Conservation (phyloP, 2,329 filamentous ascomycete genomes). For the Pseudophaeomoniella oleicola region DNA sequence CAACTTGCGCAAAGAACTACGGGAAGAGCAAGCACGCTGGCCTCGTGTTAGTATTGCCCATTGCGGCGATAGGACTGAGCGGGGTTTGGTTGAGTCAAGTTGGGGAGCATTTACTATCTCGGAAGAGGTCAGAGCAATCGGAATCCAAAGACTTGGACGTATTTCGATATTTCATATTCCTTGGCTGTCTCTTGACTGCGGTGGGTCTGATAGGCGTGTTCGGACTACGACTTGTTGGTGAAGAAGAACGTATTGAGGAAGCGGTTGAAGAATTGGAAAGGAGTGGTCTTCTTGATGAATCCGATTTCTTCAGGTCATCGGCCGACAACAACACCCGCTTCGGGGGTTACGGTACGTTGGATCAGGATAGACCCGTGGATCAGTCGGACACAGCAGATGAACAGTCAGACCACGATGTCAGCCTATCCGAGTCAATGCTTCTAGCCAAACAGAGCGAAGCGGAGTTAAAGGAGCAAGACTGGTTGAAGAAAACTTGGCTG, state of each 20-base stretch:
- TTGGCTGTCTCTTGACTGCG: constrained; percentile 54
- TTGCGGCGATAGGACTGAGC: constrained; percentile 83
- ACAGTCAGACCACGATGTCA: constrained; percentile 30
- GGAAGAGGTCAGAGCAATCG: constrained; percentile 45
- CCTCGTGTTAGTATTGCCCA: constrained; percentile 75
- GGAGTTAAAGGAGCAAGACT: constrained; percentile 36
- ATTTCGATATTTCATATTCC: constrained; percentile 75
- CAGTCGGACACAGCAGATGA: constrained; percentile 16
- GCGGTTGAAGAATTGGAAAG: constrained; percentile 83
- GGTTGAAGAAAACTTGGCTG: constrained; percentile 73
- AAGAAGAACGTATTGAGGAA: constrained; percentile 76
- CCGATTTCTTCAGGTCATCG: constrained; percentile 50
- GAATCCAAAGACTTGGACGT: constrained; percentile 50
- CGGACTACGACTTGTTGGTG: constrained; percentile 63
- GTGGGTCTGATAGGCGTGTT: constrained; percentile 63
- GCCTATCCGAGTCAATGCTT: constrained; percentile 19
- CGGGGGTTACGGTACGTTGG: constrained; percentile 28
- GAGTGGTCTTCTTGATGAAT: constrained; percentile 67
- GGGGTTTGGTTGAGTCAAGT: constrained; percentile 94
- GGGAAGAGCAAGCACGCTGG: constrained; percentile 77
- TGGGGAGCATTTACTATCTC: constrained; percentile 60
- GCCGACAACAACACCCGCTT: neutral
- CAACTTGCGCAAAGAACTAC: constrained; percentile 96
- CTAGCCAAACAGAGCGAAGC: constrained; percentile 27
- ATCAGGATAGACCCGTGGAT: constrained; percentile 16